Evolutionary conservation across 495 filamentous ascomycete genomes (phyloP).

Genomic region (Ascodesmis nigricans): DNA sequence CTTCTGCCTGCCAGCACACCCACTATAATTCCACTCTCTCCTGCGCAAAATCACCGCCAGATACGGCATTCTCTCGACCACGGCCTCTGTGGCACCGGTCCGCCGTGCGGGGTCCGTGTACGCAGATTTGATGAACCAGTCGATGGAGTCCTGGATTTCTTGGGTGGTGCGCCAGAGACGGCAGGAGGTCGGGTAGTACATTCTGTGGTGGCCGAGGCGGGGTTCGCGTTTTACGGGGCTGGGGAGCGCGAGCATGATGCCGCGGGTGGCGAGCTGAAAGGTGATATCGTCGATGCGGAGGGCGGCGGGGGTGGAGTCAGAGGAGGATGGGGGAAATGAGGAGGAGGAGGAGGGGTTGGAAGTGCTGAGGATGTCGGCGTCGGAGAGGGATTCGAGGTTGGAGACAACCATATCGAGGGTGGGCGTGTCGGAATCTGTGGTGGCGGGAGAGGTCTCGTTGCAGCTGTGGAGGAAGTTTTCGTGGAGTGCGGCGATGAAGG

Average conservation of each 20-base stretch:
- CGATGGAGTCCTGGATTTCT: constrained; percentile 49
- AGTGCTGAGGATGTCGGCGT: constrained; percentile 57
- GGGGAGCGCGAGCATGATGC: constrained; percentile 62
- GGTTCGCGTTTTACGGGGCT: constrained; percentile 52
- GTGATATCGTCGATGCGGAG: constrained; percentile 79
- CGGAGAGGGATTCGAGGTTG: constrained; percentile 68
- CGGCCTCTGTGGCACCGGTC: constrained; percentile 31
- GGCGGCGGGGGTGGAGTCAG: constrained; percentile 35
- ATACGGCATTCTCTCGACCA: constrained; percentile 72
- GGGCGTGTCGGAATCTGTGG: constrained; percentile 31
- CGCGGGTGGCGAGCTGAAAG: constrained; percentile 70
- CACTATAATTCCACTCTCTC: constrained; percentile 12
- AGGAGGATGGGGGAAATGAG: no score
- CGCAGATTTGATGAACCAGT: constrained; percentile 35
- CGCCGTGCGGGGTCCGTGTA: not conserved
- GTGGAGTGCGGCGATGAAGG: constrained; percentile 78
- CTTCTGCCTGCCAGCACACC: constrained; percentile 3
- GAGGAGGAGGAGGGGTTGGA: constrained; percentile 34
- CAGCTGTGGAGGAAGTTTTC: constrained; percentile 86
- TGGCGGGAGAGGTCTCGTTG: constrained; percentile 28
- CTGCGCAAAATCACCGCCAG: constrained; percentile 39
- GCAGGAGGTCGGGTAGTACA: constrained; percentile 67
- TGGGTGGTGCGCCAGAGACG: constrained; percentile 59
- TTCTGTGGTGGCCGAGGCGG: constrained; percentile 30
- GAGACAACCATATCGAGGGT: constrained; percentile 44